Evolutionary conservation across 2,329 filamentous ascomycete genomes (phyloP), one percentile per base, ranked within the genome.

Genomic region (Trichoderma arundinaceum): DNA sequence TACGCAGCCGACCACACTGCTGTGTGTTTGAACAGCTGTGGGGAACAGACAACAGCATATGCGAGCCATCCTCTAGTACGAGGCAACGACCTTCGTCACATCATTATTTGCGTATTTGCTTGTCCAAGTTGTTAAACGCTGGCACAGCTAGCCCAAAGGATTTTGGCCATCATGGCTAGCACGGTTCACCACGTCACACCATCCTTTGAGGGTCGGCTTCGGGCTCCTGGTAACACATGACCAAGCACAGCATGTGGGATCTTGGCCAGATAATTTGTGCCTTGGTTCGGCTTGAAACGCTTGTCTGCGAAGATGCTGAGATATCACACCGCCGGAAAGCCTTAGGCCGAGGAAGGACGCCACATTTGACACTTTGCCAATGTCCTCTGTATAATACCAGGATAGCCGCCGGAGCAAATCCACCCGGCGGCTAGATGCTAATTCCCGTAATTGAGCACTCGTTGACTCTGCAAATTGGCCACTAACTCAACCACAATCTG

Each of bases 261-360:
- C 15, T 52, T 62, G 12, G n/a, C 59, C 35, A 62, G 35, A 35
- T n/a, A 52, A 35, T 62, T 35, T 22, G 48, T 53, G 22, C 28
- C 38, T 53, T 53, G 59, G 52, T 53, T 53, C 48, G 48, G 38
- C 48, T 33, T 62, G 59, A 62, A 62, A 62, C 59, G 59, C 46
- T 13, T 52, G 38, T n/a, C 58, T 43, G 59, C 59, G 22, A 61
- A 61, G 35, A 51, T 61, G 19, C 58, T 28, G 35, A 44, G 48
- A 52, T 53, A 51, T 62, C 59, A 62, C 59, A 62, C 59, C 59
- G 59, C 59, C 59, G 19, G 43, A 44, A 35, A 32, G 59, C 12
- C 48, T 33, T 44, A 6, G 17, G 28, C 46, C 38, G 39, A 44
- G 49, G 32, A 22, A 35, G n/a, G 48, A 43, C 17, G 22, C 48